Evolutionary conservation across 331 rosid genomes (phyloP).

Genomic region (Quercus lobata): DNA sequence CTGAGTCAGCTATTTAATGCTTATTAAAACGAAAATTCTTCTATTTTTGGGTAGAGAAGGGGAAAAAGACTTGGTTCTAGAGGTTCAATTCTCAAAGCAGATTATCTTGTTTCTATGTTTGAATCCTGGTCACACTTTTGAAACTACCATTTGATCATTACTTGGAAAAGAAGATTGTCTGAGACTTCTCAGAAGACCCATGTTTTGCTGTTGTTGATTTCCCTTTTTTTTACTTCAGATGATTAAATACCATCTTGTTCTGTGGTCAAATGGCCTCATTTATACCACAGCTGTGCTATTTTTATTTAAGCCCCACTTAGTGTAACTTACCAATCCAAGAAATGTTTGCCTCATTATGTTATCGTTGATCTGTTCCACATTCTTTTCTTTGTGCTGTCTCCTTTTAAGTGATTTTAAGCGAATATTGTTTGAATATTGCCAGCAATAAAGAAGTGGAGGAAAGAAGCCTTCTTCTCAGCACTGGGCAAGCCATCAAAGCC

Average conservation of each 20-base stretch:
- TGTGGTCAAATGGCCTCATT: background rate
- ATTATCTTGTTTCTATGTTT: too few species aligned
- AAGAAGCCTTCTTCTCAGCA: slow-evolving; percentile 86
- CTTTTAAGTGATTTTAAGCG: slow-evolving; percentile 19
- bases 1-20: background rate
- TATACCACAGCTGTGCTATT: too few species aligned
- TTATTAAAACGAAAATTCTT: too few species aligned
- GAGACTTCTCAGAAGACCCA: background rate
- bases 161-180: background rate
- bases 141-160: background rate
- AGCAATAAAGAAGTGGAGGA: slow-evolving; percentile 74
- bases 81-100: too few species aligned
- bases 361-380: background rate
- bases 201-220: background rate
- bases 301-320: too few species aligned
- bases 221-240: background rate
- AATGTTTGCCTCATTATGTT: background rate
- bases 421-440: slow-evolving; percentile 22
- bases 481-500: slow-evolving; percentile 34
- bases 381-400: background rate
- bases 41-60: too few species aligned
- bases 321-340: too few species aligned
- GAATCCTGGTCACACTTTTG: background rate
- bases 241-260: background rate
- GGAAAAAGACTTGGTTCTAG: too few species aligned